phyloP scores from a whole-genome alignment of 164 flowering plant genomes.

The Vitis rupestris region DNA sequence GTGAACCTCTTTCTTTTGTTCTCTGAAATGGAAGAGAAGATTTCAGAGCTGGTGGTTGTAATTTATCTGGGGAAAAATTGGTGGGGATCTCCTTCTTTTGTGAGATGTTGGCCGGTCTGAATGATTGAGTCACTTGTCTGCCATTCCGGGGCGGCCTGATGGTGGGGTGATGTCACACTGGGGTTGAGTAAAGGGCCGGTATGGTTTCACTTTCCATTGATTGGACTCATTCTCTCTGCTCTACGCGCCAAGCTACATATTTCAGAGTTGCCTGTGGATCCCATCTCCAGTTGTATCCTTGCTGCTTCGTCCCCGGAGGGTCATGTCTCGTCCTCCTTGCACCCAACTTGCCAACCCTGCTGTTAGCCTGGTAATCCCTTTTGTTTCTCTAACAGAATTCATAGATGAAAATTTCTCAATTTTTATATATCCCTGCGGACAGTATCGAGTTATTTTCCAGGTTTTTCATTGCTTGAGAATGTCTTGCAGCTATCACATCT shows the following conservation, averaged over 20 bases:
- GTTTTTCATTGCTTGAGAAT: too few relatives aligned
- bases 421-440: not conserved
- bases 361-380: not conserved
- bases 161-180: slow-evolving; percentile 17
- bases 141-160: slow-evolving; percentile 23
- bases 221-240: too few relatives aligned
- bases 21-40: slow-evolving; percentile 6
- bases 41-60: slow-evolving; percentile 19
- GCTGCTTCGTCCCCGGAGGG: not conserved
- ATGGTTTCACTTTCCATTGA: not conserved
- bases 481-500: too few relatives aligned
- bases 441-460: not conserved
- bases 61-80: slow-evolving; percentile 12
- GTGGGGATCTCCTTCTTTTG: slow-evolving; percentile 25
- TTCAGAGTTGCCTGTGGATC: too few relatives aligned
- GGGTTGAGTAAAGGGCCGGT: not conserved
- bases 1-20: slow-evolving; percentile 14
- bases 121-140: slow-evolving; percentile 37
- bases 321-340: not conserved
- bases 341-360: not conserved
- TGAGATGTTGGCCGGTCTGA: slow-evolving; percentile 15
- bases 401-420: not conserved
- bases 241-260: too few relatives aligned
- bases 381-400: not conserved
- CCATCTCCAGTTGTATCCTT: too few relatives aligned